A percentile compares a stretch with the other conserved stretches of the same genome.
These are phyloP conservation scores for Vigna nakashimae DNA, from an alignment of 306 rosid species.

Conservation along the genomic window DNA sequence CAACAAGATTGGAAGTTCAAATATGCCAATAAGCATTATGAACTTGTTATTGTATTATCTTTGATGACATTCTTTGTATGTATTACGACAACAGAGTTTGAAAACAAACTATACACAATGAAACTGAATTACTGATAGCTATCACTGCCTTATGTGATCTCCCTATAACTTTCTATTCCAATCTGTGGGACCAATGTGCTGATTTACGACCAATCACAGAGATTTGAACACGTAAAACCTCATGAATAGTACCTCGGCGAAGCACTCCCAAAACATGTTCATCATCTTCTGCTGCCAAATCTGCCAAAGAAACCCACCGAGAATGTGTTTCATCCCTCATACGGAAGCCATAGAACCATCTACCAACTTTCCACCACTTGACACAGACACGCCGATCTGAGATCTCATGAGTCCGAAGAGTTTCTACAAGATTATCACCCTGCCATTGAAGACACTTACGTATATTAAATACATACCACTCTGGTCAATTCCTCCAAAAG, in stretches of 20 bases:
- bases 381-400: slow-evolving; percentile 63
- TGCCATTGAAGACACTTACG: slow-evolving; percentile 49
- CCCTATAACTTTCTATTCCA: slow-evolving; percentile 23
- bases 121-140: background rate
- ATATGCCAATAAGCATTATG: slow-evolving; percentile 6
- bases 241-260: slow-evolving; percentile 77
- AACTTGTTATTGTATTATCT: slow-evolving; percentile 1
- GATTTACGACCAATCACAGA: slow-evolving; percentile 47
- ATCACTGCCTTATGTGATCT: slow-evolving; percentile 10
- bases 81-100: slow-evolving; percentile 26
- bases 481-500: slow-evolving; percentile 33
- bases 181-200: slow-evolving; percentile 45
- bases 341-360: slow-evolving; percentile 80
- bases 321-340: slow-evolving; percentile 72
- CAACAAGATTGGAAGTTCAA: slow-evolving; percentile 13
- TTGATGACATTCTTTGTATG: slow-evolving; percentile 29
- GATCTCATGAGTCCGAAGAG: slow-evolving; percentile 54
- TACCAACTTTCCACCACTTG: slow-evolving; percentile 97
- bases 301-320: slow-evolving; percentile 60
- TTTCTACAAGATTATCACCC: slow-evolving; percentile 58
- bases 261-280: slow-evolving; percentile 73
- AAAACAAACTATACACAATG: slow-evolving; percentile 35
- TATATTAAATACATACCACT: slow-evolving; percentile 30
- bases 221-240: slow-evolving; percentile 80
- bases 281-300: slow-evolving; percentile 51